These are phyloP conservation scores for Symbiodinium natans DNA, from an alignment of 73 alveolate genomes.

Conservation along the genomic window DNA sequence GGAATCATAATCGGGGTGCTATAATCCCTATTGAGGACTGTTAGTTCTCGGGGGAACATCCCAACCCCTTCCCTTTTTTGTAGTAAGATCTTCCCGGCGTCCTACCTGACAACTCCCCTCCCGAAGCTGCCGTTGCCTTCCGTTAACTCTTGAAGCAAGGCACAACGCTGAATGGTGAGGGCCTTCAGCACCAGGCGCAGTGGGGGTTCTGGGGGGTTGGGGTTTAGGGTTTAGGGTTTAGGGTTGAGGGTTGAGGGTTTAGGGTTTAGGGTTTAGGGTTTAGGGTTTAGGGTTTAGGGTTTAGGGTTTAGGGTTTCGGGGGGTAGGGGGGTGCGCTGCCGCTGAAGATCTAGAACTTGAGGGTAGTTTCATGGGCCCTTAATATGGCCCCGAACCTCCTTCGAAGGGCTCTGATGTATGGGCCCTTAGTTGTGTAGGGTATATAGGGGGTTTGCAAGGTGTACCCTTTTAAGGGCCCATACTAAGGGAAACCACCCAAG, in stretches of 20 bases:
- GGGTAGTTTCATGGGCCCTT: not conserved
- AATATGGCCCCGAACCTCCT: too few relatives aligned
- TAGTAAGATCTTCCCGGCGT: too few relatives aligned
- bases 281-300: not conserved
- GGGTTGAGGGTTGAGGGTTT: not conserved
- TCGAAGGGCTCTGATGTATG: too few relatives aligned
- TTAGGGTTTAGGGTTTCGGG: not conserved
- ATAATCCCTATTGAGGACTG: too few relatives aligned
- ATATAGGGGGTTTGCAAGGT: too few relatives aligned
- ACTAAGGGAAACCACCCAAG: not conserved
- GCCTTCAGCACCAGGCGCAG: constrained; percentile 65
- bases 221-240: not conserved
- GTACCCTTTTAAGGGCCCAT: not conserved
- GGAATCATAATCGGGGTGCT: too few relatives aligned
- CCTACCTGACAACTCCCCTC: too few relatives aligned
- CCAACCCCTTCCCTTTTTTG: too few relatives aligned
- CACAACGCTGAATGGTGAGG: constrained; percentile 84
- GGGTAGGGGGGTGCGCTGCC: not conserved
- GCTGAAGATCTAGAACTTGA: not conserved
- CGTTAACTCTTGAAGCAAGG: too few relatives aligned
- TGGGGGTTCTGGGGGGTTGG: not conserved
- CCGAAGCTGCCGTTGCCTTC: too few relatives aligned
- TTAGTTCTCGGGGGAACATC: too few relatives aligned
- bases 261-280: not conserved
- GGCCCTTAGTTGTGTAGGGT: too few relatives aligned